Conservation (phyloP, 169 alveolate species). For the Eimeria falciformis region DNA sequence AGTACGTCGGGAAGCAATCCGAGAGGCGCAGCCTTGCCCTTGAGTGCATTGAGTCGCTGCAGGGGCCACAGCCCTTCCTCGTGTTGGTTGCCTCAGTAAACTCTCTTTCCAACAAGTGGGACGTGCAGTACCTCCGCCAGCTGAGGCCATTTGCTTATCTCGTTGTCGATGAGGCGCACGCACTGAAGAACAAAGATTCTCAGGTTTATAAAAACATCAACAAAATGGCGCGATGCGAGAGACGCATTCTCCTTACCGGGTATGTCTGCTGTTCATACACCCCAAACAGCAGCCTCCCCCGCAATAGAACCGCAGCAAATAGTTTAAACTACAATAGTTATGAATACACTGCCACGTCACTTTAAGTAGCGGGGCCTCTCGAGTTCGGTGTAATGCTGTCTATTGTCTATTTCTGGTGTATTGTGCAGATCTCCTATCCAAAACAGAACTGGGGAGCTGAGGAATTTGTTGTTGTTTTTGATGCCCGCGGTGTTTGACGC, state of each 20-base stretch:
- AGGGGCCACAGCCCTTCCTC: not conserved
- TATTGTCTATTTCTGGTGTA: not conserved
- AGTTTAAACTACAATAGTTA: too few relatives aligned
- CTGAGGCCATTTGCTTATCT: conserved; percentile 85
- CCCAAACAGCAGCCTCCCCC: too few relatives aligned
- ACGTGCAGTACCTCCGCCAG: conserved; percentile 65
- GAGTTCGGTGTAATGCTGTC: not conserved
- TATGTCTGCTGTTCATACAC: not conserved
- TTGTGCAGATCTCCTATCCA: conserved; percentile 89
- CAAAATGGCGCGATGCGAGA: conserved; percentile 85
- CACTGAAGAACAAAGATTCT: conserved; percentile 92
- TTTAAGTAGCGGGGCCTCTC: not conserved
- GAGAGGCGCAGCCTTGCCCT: conserved; percentile 72
- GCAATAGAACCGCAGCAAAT: too few relatives aligned
- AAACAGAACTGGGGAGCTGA: conserved; percentile 90
- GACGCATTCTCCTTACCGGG: conserved; percentile 93
- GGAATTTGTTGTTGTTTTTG: conserved; percentile 90
- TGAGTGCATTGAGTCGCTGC: conserved; percentile 54
- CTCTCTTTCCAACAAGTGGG: conserved; percentile 75
- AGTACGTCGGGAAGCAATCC: conserved; percentile 82
- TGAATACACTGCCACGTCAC: too few relatives aligned
- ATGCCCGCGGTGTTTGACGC: conserved; percentile 92
- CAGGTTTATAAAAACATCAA: conserved; percentile 89
- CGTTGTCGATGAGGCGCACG: conserved; percentile 96
- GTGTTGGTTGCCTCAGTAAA: conserved; percentile 65